Percentiles rank a stretch among this genome's conserved stretches.
Conservation (phyloP, 176 grass and related monocot genomes). For the Themeda triandra region DNA sequence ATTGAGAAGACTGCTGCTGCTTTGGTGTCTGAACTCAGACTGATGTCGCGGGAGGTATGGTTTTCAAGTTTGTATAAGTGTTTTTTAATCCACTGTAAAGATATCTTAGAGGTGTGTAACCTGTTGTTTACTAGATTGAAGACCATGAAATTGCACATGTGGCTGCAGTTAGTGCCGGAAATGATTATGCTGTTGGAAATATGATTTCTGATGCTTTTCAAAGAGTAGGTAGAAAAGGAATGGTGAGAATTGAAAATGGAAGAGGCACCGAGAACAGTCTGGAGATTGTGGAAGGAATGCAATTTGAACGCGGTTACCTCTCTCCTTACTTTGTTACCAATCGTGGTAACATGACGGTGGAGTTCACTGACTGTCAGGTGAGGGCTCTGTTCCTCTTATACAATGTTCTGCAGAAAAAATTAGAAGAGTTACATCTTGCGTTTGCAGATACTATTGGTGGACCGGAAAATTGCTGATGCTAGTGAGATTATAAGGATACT, state of each 20-base stretch:
- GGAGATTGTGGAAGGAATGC: constrained; percentile 85
- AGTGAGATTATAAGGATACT: constrained; percentile 82
- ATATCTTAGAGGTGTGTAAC: constrained; percentile 2
- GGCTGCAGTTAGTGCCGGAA: constrained; percentile 87
- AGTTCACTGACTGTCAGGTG: constrained; percentile 76
- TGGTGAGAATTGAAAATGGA: constrained; percentile 84
- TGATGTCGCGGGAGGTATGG: constrained; percentile 74
- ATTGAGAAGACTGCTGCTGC: constrained; percentile 76
- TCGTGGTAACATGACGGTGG: constrained; percentile 65
- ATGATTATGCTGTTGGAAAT: constrained; percentile 68
- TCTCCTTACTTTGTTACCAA: constrained; percentile 85
- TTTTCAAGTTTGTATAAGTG: neutral
- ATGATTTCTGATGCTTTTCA: constrained; percentile 79
- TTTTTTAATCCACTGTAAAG: neutral
- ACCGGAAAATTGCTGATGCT: constrained; percentile 77
- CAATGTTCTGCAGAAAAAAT: constrained; percentile 6
- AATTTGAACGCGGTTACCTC: constrained; percentile 84
- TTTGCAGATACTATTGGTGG: constrained; percentile 85
- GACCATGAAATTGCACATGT: constrained; percentile 83
- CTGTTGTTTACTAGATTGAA: constrained; percentile 51
- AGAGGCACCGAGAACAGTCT: constrained; percentile 61
- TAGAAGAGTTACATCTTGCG: constrained; percentile 4
- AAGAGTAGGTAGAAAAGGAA: constrained; percentile 82
- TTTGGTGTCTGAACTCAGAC: constrained; percentile 84
- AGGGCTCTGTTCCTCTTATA: neutral